These are phyloP conservation scores for Tylopilus sp. DNA, from an alignment of 768 basidiomycete species.

Conservation along the genomic window DNA sequence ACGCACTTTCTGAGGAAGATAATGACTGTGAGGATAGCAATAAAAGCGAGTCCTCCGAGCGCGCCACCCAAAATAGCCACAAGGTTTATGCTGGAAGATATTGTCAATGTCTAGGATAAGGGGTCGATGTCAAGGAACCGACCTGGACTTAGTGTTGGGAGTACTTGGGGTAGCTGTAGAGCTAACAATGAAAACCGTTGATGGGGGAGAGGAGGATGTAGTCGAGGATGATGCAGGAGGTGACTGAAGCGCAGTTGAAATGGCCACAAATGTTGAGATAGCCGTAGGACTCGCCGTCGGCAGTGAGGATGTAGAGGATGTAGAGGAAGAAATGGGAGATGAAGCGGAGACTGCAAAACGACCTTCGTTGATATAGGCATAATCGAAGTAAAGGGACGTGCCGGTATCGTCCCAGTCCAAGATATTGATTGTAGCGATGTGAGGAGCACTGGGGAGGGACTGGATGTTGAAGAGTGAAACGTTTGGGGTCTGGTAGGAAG, in stretches of 20 bases:
- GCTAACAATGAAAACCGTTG: not conserved
- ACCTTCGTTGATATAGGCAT: constrained; percentile 14
- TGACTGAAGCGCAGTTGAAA: not conserved
- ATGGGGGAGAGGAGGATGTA: not conserved
- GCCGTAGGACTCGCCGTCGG: not conserved
- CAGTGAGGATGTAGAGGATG: not conserved
- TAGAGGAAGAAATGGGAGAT: too few species aligned
- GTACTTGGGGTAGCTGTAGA: not conserved
- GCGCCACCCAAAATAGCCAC: constrained; percentile 2
- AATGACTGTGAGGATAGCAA: not conserved
- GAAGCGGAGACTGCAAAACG: too few species aligned
- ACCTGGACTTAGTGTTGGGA: not conserved
- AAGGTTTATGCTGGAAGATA: constrained; percentile 2
- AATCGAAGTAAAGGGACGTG: constrained; percentile 15
- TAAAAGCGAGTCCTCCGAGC: constrained; percentile 6
- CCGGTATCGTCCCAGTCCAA: constrained; percentile 3
- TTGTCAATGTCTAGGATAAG: not conserved
- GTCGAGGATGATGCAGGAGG: not conserved
- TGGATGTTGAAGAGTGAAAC: constrained; percentile 16
- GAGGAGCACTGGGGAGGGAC: constrained; percentile 3
- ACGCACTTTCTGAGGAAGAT: constrained; percentile 6
- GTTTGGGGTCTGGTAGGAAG: constrained; percentile 12
- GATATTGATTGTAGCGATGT: constrained; percentile 9
- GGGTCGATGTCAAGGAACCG: not conserved
- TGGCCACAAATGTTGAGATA: not conserved